Evolutionary conservation across 225 moss, liverwort and hornwort genomes (phyloP), one percentile per base, ranked within the genome.

Genomic region (Polytrichum formosum): DNA sequence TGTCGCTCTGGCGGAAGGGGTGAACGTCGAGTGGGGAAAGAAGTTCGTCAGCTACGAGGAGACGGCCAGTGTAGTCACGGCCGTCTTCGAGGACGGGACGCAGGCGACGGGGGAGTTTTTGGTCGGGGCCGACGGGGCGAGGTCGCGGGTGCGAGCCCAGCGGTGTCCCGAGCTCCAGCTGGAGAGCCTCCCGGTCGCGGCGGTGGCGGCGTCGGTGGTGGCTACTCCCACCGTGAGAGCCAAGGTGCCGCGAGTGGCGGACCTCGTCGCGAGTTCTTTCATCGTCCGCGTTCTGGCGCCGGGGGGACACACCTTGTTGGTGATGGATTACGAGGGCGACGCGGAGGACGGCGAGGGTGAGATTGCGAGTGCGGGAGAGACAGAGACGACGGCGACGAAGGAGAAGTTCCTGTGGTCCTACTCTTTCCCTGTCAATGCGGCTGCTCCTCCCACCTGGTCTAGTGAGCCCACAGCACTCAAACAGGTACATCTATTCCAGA

Each of bases 41-140:
- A 73, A 62, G 4, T 78, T 87, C 26, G 66, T 76, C 9, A 68
- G 55, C 4, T 87, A 87, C 58, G 83, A 87, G 13, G 80, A 87
- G 28, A 72, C 68, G 6, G 78, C 71, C 4, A 73, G 68, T 0
- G 61, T 75, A 18, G 83, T 87, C 7, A 74, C 75, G 64, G 87
- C 87, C 5, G 55, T 80, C 33, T 87, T 87, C 46, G 87, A 83
- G 17, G 83, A 87, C 26, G 83, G 87, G 55, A 71, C 81, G 59
- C 71, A 79, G n/a, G 80, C 16, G 58, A 66, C 26, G 13, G 83
- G 87, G 6, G 83, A 87, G 0, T 60, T 83, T 6, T 67, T 83
- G 10, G 29, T 87, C 7, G 83, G 87, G n/a, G 87, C 87, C 6
- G 81, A 87, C 5, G 87, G 87, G 28, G 68, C 66, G 22, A 81